Conservation (phyloP, 495 filamentous ascomycete genomes). For the Halenospora varia region DNA sequence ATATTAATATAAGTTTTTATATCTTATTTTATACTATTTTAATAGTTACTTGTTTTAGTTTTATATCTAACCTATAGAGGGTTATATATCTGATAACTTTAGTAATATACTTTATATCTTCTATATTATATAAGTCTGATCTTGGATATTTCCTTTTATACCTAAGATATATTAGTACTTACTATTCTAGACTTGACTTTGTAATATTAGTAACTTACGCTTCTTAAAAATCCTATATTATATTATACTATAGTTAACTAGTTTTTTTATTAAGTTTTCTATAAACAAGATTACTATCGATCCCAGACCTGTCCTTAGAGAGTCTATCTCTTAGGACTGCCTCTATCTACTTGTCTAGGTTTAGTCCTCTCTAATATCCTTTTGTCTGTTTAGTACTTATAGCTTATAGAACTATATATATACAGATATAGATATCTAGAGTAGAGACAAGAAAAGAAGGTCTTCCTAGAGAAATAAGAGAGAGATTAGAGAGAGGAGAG, state of each 20-base stretch:
- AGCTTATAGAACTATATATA: background rate
- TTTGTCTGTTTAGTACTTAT: background rate
- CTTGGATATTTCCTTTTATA: conserved; percentile 1
- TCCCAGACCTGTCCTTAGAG: conserved; percentile 14
- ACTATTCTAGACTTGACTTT: too few relatives aligned
- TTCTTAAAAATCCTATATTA: too few relatives aligned
- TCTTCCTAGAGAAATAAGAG: conserved; percentile 4
- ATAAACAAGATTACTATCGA: too few relatives aligned
- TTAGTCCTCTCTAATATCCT: conserved; percentile 4
- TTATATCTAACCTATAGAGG: too few relatives aligned
- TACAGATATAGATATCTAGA: background rate
- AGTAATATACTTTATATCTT: conserved; percentile 9
- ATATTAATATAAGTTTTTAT: too few relatives aligned
- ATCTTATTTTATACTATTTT: too few relatives aligned
- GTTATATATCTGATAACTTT: conserved; percentile 6
- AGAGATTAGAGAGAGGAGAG: too few relatives aligned
- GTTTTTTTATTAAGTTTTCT: too few relatives aligned
- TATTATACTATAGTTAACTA: too few relatives aligned
- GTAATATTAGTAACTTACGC: too few relatives aligned
- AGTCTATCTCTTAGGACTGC: conserved; percentile 9
- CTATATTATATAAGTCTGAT: conserved; percentile 8
- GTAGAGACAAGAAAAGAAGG: conserved; percentile 6
- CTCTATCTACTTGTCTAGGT: conserved; percentile 11
- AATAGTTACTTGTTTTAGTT: too few relatives aligned
- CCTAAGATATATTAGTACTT: conserved; percentile 12